Conservation (phyloP, 257 asterid genomes). For the Penstemon barbatus region DNA sequence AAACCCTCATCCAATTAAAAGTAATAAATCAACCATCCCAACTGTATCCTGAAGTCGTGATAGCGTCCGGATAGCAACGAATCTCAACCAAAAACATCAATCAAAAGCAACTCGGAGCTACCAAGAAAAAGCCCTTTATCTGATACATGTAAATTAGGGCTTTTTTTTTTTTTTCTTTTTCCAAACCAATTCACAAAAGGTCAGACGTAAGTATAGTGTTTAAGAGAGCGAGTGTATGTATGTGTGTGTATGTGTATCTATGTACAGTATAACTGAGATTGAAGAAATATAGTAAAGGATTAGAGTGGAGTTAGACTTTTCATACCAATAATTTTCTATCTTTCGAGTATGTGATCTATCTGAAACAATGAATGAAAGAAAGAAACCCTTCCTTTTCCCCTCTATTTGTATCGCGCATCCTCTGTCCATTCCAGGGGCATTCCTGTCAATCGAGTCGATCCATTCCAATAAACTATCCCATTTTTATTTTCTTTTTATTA, state of each 20-base stretch:
- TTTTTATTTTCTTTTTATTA: no score
- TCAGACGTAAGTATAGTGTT: conserved; percentile 16
- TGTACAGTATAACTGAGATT: conserved; percentile 31
- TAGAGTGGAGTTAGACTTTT: conserved; percentile 47
- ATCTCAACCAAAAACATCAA: conserved; percentile 14
- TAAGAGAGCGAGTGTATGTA: conserved; percentile 22
- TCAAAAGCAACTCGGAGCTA: conserved; percentile 19
- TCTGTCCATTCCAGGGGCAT: conserved; percentile 15
- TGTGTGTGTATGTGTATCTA: conserved; percentile 17
- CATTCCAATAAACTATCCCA: no score
- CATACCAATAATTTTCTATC: conserved; percentile 39
- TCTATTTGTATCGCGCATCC: neutral
- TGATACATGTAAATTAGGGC: conserved; percentile 21
- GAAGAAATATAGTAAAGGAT: conserved; percentile 36
- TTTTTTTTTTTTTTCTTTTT: neutral
- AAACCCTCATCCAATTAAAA: conserved; percentile 19
- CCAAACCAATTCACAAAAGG: conserved; percentile 27
- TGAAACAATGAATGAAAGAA: conserved; percentile 27
- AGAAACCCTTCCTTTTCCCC: conserved; percentile 12
- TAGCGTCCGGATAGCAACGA: conserved; percentile 22
- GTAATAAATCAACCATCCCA: conserved; percentile 24
- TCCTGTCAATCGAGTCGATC: conserved; percentile 2
- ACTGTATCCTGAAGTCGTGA: conserved; percentile 25
- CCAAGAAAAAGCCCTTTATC: conserved; percentile 22
- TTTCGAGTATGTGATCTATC: conserved; percentile 40